Evolutionary conservation across 768 basidiomycete species (phyloP).

Genomic region (Dioszegia hungarica): DNA sequence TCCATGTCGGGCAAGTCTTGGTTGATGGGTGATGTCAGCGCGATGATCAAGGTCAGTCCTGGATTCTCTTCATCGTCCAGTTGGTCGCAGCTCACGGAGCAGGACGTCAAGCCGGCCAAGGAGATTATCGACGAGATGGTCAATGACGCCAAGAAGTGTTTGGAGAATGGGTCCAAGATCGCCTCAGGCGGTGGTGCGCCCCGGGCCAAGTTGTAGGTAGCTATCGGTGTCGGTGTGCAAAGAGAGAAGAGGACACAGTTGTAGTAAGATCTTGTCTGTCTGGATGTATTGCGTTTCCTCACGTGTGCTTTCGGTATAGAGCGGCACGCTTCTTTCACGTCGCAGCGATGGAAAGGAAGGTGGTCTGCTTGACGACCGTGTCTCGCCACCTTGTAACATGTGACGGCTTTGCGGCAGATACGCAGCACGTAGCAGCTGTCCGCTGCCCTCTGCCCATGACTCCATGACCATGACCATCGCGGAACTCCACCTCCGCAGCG

Average conservation of each 20-base stretch:
- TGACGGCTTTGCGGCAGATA: too few relatives aligned
- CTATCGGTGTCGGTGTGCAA: background rate
- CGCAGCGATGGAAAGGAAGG: too few relatives aligned
- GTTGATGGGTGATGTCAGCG: constrained; percentile 80
- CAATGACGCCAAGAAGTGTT: constrained; percentile 59
- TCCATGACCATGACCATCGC: too few relatives aligned
- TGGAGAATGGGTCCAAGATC: constrained; percentile 48
- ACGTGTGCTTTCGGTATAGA: too few relatives aligned
- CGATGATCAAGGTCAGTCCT: constrained; percentile 48
- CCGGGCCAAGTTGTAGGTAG: constrained; percentile 33
- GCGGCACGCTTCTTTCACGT: too few relatives aligned
- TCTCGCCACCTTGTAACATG: too few relatives aligned
- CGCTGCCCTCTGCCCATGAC: too few relatives aligned
- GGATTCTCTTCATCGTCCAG: background rate
- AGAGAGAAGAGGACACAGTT: background rate
- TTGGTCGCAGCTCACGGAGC: background rate
- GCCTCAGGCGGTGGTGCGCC: background rate
- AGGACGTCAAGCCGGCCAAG: constrained; percentile 76
- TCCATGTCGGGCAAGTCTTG: constrained; percentile 63
- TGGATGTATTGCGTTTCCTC: too few relatives aligned
- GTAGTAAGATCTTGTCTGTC: background rate
- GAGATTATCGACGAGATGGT: constrained; percentile 81
- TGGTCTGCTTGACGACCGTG: too few relatives aligned
- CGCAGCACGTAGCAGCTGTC: too few relatives aligned
- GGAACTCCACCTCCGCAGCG: too few relatives aligned